A percentile compares a stretch with the other conserved stretches of the same genome.
These are phyloP conservation scores for Chaetomium sp. DNA, from an alignment of 2,329 filamentous ascomycete genomes.

Conservation along the genomic window DNA sequence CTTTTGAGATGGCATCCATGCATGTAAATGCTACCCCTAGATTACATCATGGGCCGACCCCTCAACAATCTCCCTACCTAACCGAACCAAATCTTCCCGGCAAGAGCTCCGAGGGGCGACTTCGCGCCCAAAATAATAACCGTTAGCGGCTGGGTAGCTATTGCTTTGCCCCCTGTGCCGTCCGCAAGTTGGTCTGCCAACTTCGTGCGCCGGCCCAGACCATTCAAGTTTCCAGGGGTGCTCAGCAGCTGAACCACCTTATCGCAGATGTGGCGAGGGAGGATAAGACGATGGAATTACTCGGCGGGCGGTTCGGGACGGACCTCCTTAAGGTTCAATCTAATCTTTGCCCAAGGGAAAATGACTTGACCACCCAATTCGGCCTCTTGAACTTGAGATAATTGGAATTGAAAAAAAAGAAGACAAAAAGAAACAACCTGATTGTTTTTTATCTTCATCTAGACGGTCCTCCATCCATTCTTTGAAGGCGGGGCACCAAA, in stretches of 20 bases:
- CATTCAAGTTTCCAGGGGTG: background rate
- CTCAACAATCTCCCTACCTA: background rate
- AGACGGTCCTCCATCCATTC: background rate
- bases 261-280: constrained; percentile 15
- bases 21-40: constrained; percentile 25
- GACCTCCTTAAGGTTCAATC: background rate
- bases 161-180: constrained; percentile 23
- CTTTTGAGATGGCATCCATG: constrained; percentile 7
- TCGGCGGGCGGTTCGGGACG: background rate
- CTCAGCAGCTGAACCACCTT: constrained; percentile 16
- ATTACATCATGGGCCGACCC: constrained; percentile 37
- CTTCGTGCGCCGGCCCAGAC: constrained; percentile 7
- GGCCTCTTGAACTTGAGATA: background rate
- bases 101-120: background rate
- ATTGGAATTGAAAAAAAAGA: background rate
- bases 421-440: background rate
- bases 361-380: background rate
- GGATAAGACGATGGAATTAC: background rate
- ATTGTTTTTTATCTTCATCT: too few species aligned
- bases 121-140: constrained; percentile 1
- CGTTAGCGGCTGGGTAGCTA: constrained; percentile 14
- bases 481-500: background rate
- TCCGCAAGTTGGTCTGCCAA: constrained; percentile 18
- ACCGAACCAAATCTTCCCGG: constrained; percentile 12
- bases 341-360: background rate